These are phyloP conservation scores for Tilletia setariae DNA, from an alignment of 1,284 basidiomycete genomes.

Conservation along the genomic window DNA sequence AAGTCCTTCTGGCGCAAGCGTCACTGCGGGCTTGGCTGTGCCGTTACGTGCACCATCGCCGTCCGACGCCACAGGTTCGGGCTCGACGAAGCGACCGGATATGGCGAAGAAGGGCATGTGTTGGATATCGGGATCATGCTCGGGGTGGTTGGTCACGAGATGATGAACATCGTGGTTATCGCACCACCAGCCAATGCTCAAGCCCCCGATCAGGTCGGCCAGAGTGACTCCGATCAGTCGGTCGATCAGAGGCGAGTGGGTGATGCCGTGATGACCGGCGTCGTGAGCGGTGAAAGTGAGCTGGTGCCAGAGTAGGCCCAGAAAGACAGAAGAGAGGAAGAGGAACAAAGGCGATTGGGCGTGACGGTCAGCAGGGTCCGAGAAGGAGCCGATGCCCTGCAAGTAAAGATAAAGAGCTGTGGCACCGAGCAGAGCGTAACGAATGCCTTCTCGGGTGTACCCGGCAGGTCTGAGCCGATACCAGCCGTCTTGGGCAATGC, in stretches of 20 bases:
- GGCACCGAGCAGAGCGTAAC: conserved; percentile 68
- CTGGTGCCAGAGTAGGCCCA: conserved; percentile 92
- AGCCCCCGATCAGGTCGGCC: conserved; percentile 81
- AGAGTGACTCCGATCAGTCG: conserved; percentile 76
- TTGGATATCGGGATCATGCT: conserved; percentile 86
- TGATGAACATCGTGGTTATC: conserved; percentile 98
- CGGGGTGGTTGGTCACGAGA: conserved; percentile 92
- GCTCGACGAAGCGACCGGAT: conserved; percentile 72
- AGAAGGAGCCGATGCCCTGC: neutral
- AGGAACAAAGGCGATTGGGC: conserved; percentile 41
- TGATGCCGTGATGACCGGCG: conserved; percentile 88
- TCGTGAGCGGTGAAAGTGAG: conserved; percentile 89
- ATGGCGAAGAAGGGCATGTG: conserved; percentile 97
- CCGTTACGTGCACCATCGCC: neutral
- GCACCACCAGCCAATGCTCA: conserved; percentile 97
- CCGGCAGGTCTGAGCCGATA: conserved; percentile 82
- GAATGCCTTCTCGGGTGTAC: conserved; percentile 79
- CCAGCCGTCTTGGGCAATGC: conserved; percentile 74
- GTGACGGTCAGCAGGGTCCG: neutral
- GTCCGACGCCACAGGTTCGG: neutral
- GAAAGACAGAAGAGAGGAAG: conserved; percentile 70
- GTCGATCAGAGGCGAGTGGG: conserved; percentile 79
- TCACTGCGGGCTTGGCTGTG: neutral
- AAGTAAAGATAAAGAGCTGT: conserved; percentile 64
- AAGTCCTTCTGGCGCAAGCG: conserved; percentile 54